A percentile compares a stretch with the other conserved stretches of the same genome.
These are phyloP conservation scores for Spiromastix sp. DNA, from an alignment of 2,329 filamentous ascomycete genomes.

Conservation along the genomic window DNA sequence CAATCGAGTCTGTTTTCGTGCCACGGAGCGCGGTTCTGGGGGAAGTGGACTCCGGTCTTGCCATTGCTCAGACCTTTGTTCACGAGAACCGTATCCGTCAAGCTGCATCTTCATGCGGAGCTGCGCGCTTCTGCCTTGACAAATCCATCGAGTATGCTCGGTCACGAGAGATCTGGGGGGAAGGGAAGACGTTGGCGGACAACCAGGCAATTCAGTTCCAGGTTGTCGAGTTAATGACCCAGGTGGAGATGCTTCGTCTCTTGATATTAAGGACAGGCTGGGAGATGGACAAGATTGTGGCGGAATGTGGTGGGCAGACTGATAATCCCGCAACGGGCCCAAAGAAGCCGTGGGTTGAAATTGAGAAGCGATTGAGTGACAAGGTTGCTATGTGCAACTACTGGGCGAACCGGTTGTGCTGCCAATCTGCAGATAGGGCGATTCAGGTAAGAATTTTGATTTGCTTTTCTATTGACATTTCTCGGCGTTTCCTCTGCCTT, in stretches of 20 bases:
- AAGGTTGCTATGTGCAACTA: slow-evolving; percentile 59
- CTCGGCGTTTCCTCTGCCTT: no score
- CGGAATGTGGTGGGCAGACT: slow-evolving; percentile 19
- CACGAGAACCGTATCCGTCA: slow-evolving; percentile 58
- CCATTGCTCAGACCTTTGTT: slow-evolving; percentile 54
- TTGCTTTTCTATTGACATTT: no score
- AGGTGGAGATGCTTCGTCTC: slow-evolving; percentile 51
- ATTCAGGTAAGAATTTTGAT: slow-evolving; percentile 46
- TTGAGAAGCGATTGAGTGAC: slow-evolving; percentile 49
- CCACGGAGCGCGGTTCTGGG: slow-evolving; percentile 45
- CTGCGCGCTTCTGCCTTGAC: slow-evolving; percentile 50
- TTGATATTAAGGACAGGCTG: slow-evolving; percentile 51
- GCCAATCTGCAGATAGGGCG: slow-evolving; percentile 50
- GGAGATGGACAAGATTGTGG: slow-evolving; percentile 45
- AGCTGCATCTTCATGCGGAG: slow-evolving; percentile 49
- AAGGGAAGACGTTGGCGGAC: slow-evolving; percentile 38
- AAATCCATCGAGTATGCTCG: slow-evolving; percentile 48
- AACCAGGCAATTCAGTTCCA: slow-evolving; percentile 58
- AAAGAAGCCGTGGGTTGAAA: slow-evolving; percentile 37
- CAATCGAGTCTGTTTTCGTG: slow-evolving; percentile 47
- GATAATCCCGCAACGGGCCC: slow-evolving; percentile 5
- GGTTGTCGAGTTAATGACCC: slow-evolving; percentile 51
- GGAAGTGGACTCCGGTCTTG: slow-evolving; percentile 42
- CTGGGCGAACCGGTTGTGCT: slow-evolving; percentile 51
- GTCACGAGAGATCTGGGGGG: slow-evolving; percentile 43